phyloP scores from a whole-genome alignment of 2,329 filamentous ascomycete genomes.

The Aureobasidium sp. region DNA sequence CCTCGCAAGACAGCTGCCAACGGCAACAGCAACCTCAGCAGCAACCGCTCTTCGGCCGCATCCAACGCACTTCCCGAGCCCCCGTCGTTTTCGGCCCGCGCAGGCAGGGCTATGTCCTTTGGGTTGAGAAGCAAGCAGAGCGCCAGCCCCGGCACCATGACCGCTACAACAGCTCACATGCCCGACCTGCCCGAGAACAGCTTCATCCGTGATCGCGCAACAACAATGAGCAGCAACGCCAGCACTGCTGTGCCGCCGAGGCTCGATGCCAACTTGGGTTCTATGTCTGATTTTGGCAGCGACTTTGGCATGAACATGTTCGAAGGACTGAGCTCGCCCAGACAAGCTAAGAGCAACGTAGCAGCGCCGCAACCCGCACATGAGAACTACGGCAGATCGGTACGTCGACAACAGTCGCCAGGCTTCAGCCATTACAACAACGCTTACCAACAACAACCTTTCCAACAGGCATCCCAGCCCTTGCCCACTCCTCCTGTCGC shows the following conservation, averaged over 20 bases:
- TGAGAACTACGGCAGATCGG: constrained; percentile 19
- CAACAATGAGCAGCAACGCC: constrained; percentile 34
- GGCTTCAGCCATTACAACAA: background rate
- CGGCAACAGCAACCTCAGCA: constrained; percentile 34
- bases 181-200: constrained; percentile 17
- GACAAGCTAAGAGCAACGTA: constrained; percentile 19
- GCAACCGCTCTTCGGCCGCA: constrained; percentile 24
- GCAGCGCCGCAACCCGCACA: constrained; percentile 19
- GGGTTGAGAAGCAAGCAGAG: constrained; percentile 32
- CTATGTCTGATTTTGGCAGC: constrained; percentile 26
- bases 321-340: constrained; percentile 21
- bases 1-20: constrained; percentile 31
- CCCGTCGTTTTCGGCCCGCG: constrained; percentile 33
- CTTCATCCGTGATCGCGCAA: constrained; percentile 34
- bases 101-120: constrained; percentile 49
- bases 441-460: background rate
- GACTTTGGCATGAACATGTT: constrained; percentile 33
- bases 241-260: constrained; percentile 33
- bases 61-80: constrained; percentile 10
- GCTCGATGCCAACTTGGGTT: constrained; percentile 23
- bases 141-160: constrained; percentile 6
- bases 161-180: constrained; percentile 3
- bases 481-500: constrained; percentile 19
- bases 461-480: constrained; percentile 21
- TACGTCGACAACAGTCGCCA: constrained; percentile 17